Conservation (phyloP, 1,284 basidiomycete genomes). For the Neolentinus lepideus region DNA sequence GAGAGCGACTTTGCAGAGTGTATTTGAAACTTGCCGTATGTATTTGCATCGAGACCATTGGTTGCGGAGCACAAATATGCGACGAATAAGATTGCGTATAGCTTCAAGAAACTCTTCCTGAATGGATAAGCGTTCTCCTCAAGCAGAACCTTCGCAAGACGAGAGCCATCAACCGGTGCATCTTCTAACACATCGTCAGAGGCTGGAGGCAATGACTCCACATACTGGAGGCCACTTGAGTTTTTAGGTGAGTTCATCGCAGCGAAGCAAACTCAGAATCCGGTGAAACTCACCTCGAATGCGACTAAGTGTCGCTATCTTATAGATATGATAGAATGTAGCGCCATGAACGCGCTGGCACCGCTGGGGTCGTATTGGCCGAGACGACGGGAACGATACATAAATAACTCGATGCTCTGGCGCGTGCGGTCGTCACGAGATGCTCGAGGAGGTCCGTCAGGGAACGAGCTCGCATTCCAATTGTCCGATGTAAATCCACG, state of each 20-base stretch:
- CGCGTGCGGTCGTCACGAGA: not conserved
- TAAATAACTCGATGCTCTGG: not conserved
- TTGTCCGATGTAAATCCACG: not conserved
- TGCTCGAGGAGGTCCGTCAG: not conserved
- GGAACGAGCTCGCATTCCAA: not conserved
- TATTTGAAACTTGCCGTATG: not conserved
- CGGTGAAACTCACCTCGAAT: not conserved
- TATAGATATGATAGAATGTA: no score
- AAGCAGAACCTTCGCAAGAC: not conserved
- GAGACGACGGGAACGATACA: not conserved
- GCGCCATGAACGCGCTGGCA: not conserved
- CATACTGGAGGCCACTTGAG: not conserved
- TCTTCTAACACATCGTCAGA: not conserved
- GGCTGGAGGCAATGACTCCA: not conserved
- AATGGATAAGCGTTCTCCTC: not conserved
- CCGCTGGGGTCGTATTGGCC: not conserved
- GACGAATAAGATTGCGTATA: not conserved
- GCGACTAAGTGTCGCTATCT: not conserved
- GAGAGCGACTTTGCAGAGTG: not conserved
- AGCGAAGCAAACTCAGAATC: not conserved
- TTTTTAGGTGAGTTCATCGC: not conserved
- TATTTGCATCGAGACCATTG: conserved; percentile 1
- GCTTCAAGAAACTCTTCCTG: not conserved
- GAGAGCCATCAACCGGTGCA: not conserved
- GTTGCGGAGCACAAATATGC: not conserved